Evolutionary conservation across 495 filamentous ascomycete species (phyloP).

Genomic region (Hyaloscypha hepaticicola): DNA sequence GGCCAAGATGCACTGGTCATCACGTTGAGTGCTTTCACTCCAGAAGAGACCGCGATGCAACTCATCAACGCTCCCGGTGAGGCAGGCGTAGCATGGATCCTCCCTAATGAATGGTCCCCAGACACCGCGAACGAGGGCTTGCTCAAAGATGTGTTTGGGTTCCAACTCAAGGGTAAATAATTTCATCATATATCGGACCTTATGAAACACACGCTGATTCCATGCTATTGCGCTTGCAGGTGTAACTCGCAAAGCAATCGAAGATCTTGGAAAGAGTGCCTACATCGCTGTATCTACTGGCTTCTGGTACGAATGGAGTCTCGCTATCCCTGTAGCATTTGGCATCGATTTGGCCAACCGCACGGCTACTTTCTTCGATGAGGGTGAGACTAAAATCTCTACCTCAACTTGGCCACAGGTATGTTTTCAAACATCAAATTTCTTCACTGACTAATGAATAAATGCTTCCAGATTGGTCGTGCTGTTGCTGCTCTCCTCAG

Average conservation of each 20-base stretch:
- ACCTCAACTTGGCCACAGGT: constrained; percentile 42
- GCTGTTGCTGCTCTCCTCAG: constrained; percentile 43
- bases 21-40: constrained; percentile 44
- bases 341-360: constrained; percentile 39
- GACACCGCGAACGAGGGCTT: constrained; percentile 44
- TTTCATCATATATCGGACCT: too few species aligned
- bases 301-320: constrained; percentile 52
- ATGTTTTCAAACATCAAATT: too few species aligned
- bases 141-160: constrained; percentile 34
- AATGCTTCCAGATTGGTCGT: constrained; percentile 48
- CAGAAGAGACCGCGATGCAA: constrained; percentile 39
- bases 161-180: too few species aligned
- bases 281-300: constrained; percentile 43
- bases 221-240: too few species aligned
- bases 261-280: constrained; percentile 34
- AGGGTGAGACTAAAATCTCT: constrained; percentile 37
- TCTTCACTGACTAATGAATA: too few species aligned
- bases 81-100: constrained; percentile 58
- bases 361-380: constrained; percentile 37
- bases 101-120: constrained; percentile 59
- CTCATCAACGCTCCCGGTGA: constrained; percentile 59
- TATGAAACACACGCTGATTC: too few species aligned
- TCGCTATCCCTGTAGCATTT: constrained; percentile 33
- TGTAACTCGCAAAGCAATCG: constrained; percentile 3
- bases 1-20: constrained; percentile 56